Conservation (phyloP, 805 yeast species). For the Cyberlindnera japonica region DNA sequence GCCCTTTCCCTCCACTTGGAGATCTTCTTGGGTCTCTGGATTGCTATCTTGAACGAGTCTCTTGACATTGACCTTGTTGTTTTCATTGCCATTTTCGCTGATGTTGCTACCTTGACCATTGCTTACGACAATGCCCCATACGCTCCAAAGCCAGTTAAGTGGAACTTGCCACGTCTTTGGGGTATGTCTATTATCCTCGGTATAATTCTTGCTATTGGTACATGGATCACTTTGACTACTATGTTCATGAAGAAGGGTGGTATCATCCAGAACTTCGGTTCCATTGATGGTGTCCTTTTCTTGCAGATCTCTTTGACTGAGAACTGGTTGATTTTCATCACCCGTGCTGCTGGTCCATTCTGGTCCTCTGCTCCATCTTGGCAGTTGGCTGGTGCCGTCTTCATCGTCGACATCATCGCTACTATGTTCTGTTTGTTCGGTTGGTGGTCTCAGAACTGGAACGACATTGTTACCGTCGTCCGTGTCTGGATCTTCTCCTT, state of each 20-base stretch:
- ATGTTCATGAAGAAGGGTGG: conserved; percentile 90
- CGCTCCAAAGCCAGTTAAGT: conserved; percentile 89
- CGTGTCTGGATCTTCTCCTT: conserved; percentile 94
- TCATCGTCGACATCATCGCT: conserved; percentile 84
- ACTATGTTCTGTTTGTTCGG: conserved; percentile 92
- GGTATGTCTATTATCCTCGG: conserved; percentile 92
- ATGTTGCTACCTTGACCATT: conserved; percentile 94
- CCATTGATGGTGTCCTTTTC: conserved; percentile 89
- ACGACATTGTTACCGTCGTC: conserved; percentile 91
- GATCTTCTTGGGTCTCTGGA: conserved; percentile 93
- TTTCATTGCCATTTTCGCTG: conserved; percentile 96
- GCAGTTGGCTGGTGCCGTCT: conserved; percentile 94
- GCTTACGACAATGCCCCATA: conserved; percentile 97
- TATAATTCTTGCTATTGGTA: conserved; percentile 79
- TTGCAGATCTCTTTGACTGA: conserved; percentile 92
- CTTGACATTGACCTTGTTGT: conserved; percentile 88
- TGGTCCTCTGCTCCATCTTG: conserved; percentile 96
- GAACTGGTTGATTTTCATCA: conserved; percentile 95
- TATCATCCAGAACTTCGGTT: conserved; percentile 95
- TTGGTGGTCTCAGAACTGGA: conserved; percentile 98
- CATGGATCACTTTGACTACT: conserved; percentile 93
- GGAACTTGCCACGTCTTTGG: conserved; percentile 97
- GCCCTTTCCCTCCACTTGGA: conserved; percentile 94
- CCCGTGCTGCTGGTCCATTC: conserved; percentile 98
- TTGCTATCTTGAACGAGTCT: conserved; percentile 85